A percentile compares a stretch with the other conserved stretches of the same genome.
Conservation (phyloP, 2,329 filamentous ascomycete species). For the Calonectria fujianensis region DNA sequence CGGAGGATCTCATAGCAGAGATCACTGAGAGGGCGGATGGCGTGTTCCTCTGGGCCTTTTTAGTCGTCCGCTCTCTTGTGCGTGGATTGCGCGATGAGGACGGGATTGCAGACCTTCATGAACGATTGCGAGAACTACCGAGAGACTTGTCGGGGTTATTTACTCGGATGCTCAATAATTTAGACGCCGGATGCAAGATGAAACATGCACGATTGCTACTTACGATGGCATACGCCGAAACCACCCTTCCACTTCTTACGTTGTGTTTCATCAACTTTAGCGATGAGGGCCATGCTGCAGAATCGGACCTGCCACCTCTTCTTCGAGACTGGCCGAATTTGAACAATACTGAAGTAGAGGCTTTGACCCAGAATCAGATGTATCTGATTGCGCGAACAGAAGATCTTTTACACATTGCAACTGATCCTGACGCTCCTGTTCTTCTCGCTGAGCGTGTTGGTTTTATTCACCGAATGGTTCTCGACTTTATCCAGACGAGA, state of each 20-base stretch:
- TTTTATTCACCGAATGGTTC: not conserved
- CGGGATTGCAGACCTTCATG: not conserved
- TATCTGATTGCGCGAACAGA: not conserved
- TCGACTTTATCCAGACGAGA: not conserved
- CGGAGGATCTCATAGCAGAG: not conserved
- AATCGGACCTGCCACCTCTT: not conserved
- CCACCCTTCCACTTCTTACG: not conserved
- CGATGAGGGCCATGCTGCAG: not conserved
- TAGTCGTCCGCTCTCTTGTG: not conserved
- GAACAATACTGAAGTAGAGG: not conserved
- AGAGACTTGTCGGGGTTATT: not conserved
- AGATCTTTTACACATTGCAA: not conserved
- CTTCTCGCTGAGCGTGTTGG: not conserved
- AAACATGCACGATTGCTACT: not conserved
- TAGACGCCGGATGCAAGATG: not conserved
- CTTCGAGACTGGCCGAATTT: constrained; percentile 16
- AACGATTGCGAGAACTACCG: not conserved
- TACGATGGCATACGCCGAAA: not conserved
- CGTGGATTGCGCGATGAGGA: not conserved
- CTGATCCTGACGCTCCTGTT: not conserved
- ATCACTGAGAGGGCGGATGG: not conserved
- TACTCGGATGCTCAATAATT: not conserved
- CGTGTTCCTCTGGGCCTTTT: not conserved
- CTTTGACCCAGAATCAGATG: not conserved
- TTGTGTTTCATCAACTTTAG: constrained; percentile 1